These are phyloP conservation scores for Poteriospumella lacustris DNA, from an alignment of 108 stramenopile species.

Conservation along the genomic window DNA sequence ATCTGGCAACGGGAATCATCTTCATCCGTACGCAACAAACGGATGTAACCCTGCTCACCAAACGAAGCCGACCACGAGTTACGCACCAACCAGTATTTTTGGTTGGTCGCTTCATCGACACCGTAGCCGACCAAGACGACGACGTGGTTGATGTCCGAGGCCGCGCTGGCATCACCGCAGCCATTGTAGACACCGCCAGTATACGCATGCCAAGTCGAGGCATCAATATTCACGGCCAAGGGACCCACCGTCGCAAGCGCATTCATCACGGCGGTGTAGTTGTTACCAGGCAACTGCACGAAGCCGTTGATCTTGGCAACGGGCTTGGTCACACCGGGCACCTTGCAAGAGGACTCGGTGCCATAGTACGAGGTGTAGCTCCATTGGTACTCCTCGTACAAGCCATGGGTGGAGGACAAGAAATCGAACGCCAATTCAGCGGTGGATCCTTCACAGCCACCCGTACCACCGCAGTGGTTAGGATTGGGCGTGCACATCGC, in stretches of 20 bases:
- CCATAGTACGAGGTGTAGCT: conserved; percentile 62
- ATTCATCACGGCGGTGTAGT: conserved; percentile 66
- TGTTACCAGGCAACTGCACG: conserved; percentile 60
- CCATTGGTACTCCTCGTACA: conserved; percentile 57
- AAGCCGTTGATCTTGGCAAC: conserved; percentile 68
- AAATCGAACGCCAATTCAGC: conserved; percentile 68
- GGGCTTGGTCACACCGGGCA: not conserved
- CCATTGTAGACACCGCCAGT: conserved; percentile 53
- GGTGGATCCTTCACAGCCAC: conserved; percentile 64
- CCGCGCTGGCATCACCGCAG: not conserved
- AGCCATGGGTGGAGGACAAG: conserved; percentile 42
- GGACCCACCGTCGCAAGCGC: conserved; percentile 72
- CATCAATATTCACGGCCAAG: conserved; percentile 65
- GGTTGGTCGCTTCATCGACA: not conserved
- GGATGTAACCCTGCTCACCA: conserved; percentile 17
- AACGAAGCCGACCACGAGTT: conserved; percentile 17
- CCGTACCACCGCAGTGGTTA: conserved; percentile 70
- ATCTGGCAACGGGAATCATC: conserved; percentile 6
- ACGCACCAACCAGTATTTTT: conserved; percentile 20
- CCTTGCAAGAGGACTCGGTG: conserved; percentile 41
- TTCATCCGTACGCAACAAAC: conserved; percentile 29
- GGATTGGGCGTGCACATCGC: conserved; percentile 71
- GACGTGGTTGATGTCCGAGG: conserved; percentile 27
- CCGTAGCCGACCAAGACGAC: conserved; percentile 27
- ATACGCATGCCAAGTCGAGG: conserved; percentile 61